Evolutionary conservation across 805 yeast genomes (phyloP), one percentile per base, ranked within the genome.

Genomic region (Alloascoidea hylecoeti): DNA sequence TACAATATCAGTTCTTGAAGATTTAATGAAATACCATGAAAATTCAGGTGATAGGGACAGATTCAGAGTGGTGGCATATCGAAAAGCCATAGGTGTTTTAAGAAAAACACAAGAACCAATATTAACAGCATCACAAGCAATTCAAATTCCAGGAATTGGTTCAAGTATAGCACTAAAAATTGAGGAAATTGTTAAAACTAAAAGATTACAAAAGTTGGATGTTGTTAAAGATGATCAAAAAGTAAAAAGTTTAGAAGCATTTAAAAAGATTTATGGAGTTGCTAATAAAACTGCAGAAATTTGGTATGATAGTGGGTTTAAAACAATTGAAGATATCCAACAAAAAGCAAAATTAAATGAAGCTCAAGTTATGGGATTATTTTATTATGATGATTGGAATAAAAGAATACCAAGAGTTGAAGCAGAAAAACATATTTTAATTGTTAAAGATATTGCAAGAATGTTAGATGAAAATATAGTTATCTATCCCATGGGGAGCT

Each of bases 401-500:
- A 48, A 45, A 13, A 51, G 56, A 23, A 71, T 73, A 4, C 60
- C 71, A 1, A 55, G 78, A 32, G 50, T 47, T 2, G 73, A 66
- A 40, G 72, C 68, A 2, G 46, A 52, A 1, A 35, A 46, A 18
- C 77, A 72, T 48, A 55, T 42, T 37, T 53, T 57, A 13, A 49
- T 48, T 15, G 55, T 72, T 13, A 41, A 43, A 13, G 33, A 44
- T 2, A 44, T 44, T 2, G 45, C 55, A 17, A 38, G 46, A 3
- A 43, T 46, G 12, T 40, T 68, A 14, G 70, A 67, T 39, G 49
- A 61, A 0, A 44, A 49, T 1, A 47, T 66, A 16, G 53, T 58
- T 18, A 43, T 61, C 4, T 46, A 56, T 5, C 55, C 68, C 32
- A 65, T 65, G 62, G 78, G 78, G 2, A 68, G 75, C 4, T 72